These are phyloP conservation scores for Epichloe sp. DNA, from an alignment of 2,329 filamentous ascomycete species.

Conservation along the genomic window DNA sequence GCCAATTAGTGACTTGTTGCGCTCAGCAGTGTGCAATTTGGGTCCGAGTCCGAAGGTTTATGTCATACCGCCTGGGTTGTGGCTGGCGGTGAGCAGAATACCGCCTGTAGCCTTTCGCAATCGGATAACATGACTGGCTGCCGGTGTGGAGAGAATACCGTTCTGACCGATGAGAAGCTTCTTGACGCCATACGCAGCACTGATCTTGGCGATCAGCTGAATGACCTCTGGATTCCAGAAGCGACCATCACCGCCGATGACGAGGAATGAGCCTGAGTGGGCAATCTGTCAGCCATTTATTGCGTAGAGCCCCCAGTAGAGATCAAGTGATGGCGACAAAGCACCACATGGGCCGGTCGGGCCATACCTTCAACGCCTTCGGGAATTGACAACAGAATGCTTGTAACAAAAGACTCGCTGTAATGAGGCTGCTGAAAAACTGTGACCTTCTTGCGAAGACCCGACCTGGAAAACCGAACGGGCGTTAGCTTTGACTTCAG, in stretches of 20 bases:
- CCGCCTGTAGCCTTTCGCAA: conserved; percentile 91
- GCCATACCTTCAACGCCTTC: conserved; percentile 67
- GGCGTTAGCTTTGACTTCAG: neutral
- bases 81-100: conserved; percentile 90
- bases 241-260: conserved; percentile 93
- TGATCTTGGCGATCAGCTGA: conserved; percentile 94
- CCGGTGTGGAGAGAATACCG: conserved; percentile 92
- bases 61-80: conserved; percentile 84
- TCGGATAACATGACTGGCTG: conserved; percentile 89
- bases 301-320: neutral
- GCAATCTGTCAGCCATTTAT: neutral
- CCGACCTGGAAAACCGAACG: conserved; percentile 49
- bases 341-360: neutral
- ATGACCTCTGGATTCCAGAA: conserved; percentile 97
- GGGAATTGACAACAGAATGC: conserved; percentile 90
- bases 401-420: conserved; percentile 88
- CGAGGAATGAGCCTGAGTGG: conserved; percentile 57
- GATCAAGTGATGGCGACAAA: neutral
- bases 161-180: conserved; percentile 94
- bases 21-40: neutral
- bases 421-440: conserved; percentile 94
- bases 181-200: conserved; percentile 94
- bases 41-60: neutral
- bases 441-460: conserved; percentile 97
- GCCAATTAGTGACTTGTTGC: neutral